phyloP scores from a whole-genome alignment of 495 filamentous ascomycete genomes.

The Neurospora tetraspora region DNA sequence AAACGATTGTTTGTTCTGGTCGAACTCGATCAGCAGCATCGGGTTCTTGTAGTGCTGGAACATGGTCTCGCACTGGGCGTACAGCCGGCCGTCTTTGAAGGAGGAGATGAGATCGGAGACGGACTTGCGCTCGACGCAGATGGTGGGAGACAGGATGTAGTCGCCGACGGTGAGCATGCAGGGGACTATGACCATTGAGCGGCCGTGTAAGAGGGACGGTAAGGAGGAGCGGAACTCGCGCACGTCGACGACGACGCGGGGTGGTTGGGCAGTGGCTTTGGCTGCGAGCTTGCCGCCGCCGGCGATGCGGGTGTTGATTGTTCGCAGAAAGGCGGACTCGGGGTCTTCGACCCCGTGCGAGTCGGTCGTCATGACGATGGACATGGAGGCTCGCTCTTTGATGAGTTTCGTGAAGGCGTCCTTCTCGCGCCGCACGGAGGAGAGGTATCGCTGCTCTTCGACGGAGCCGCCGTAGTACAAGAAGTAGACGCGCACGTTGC shows the following conservation, averaged over 20 bases:
- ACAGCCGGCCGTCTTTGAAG: slow-evolving; percentile 83
- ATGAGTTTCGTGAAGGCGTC: slow-evolving; percentile 91
- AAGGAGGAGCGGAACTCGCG: slow-evolving; percentile 92
- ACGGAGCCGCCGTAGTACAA: slow-evolving; percentile 92
- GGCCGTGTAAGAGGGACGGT: slow-evolving; percentile 82
- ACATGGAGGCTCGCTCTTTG: slow-evolving; percentile 87
- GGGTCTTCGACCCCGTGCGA: slow-evolving; percentile 54
- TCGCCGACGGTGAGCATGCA: slow-evolving; percentile 96
- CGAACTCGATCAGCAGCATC: slow-evolving; percentile 94
- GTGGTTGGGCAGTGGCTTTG: slow-evolving; percentile 75
- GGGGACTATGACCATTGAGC: slow-evolving; percentile 74
- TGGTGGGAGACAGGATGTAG: slow-evolving; percentile 82
- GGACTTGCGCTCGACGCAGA: slow-evolving; percentile 92
- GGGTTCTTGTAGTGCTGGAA: slow-evolving; percentile 81
- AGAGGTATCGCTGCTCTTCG: slow-evolving; percentile 91
- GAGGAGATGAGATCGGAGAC: slow-evolving; percentile 84
- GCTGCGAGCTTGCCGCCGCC: slow-evolving; percentile 72
- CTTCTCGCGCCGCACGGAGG: slow-evolving; percentile 81
- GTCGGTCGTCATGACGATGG: slow-evolving; percentile 68
- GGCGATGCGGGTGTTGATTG: slow-evolving; percentile 92
- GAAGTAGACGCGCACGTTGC: slow-evolving; percentile 88
- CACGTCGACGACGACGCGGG: slow-evolving; percentile 86
- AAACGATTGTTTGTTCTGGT: slow-evolving; percentile 94
- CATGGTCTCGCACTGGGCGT: slow-evolving; percentile 90
- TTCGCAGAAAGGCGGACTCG: slow-evolving; percentile 87